Evolutionary conservation across 495 filamentous ascomycete genomes (phyloP), one percentile per base, ranked within the genome.

Genomic region (Talaromyces adpressus): DNA sequence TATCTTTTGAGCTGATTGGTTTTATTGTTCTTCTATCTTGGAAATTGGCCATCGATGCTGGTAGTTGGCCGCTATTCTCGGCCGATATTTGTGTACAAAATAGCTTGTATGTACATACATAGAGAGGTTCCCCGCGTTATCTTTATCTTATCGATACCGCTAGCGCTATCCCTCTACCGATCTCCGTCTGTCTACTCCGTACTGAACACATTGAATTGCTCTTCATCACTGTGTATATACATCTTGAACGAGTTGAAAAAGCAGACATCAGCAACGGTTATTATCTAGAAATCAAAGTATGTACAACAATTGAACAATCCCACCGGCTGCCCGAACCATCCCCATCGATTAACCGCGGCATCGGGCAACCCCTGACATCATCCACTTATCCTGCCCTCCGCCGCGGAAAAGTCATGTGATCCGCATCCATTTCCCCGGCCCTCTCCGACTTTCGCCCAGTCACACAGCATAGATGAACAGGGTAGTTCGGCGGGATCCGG

Each of bases 381-480:
- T 18, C 45, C 23, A 53, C 25, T 18, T 32, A 3, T 14, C 8
- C 5, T 4, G 0, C 22, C 12, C 27, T 53, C 52, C 52, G 60
- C 45, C 58, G 60, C 60, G 60, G 60, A 32, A 62, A 62, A 62
- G 60, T 62, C 60, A 62, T 62, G 60, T 62, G 60, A 62, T 34
- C 12, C 52, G 16, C 12, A 7, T 11, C 14, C 20, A 9, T 22
- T 20, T 29, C 2, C 23, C 60, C 60, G 60, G 60, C 27, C 45
- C 20, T 18, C 41, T 52, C 60, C 60, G 60, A 29, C 25, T 58
- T 18, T 14, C 2, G 14, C 4, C 36, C 36, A 41, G 34, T 14
- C 34, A 36, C 34, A 36, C 34, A 8, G 12, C 12, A 18, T 32
- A 11, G 16, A 18, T 58, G 27, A 56, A 1, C n/a, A 20, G n/a